Evolutionary conservation across 192 early-diverging fungal genomes (phyloP).

Genomic region (Umbelopsis isabellina): DNA sequence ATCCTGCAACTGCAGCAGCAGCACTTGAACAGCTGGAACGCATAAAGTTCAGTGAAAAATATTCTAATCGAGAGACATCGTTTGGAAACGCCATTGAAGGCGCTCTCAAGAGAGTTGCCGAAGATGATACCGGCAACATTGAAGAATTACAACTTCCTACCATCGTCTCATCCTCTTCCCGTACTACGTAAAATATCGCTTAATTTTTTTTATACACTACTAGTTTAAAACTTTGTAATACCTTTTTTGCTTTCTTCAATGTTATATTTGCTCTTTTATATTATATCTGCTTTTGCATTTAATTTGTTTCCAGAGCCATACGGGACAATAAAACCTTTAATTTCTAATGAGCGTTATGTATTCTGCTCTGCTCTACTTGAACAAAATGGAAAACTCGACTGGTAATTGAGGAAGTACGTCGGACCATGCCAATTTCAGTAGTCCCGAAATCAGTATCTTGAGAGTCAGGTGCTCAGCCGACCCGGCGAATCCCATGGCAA

Average conservation of each 20-base stretch:
- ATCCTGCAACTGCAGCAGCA: conserved; percentile 37
- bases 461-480: no score
- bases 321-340: no score
- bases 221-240: no score
- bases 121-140: neutral
- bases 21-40: conserved; percentile 31
- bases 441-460: neutral
- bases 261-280: no score
- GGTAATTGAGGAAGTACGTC: neutral
- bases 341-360: no score
- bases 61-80: conserved; percentile 10
- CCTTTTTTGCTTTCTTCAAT: no score
- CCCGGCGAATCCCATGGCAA: no score
- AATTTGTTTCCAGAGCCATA: no score
- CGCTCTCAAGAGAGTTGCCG: conserved; percentile 13
- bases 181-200: neutral
- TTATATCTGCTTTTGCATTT: no score
- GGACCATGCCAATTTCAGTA: neutral
- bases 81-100: conserved; percentile 20
- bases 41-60: conserved; percentile 27
- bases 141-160: conserved; percentile 7
- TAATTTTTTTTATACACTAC: no score
- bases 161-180: neutral
- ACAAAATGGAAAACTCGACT: neutral
- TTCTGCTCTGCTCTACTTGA: no score